A percentile compares a stretch with the other conserved stretches of the same genome.
Evolutionary conservation across 768 basidiomycete genomes (phyloP).

Genomic region (Coprinopsis marcescibilis): DNA sequence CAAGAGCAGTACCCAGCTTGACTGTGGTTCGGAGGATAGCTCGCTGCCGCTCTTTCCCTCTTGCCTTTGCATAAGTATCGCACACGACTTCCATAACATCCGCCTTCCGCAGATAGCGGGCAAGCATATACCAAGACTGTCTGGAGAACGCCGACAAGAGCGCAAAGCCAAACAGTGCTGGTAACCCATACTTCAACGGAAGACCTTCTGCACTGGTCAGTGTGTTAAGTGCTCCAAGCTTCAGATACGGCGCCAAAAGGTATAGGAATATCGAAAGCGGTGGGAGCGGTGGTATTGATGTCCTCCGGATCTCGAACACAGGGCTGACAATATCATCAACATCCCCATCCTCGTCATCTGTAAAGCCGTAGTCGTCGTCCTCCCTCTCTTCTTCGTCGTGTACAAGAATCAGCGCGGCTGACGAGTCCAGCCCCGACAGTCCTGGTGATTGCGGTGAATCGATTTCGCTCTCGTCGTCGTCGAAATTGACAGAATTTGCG

Average conservation of each 20-base stretch:
- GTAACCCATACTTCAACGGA: slow-evolving; percentile 45
- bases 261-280: slow-evolving; percentile 60
- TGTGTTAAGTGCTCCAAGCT: slow-evolving; percentile 57
- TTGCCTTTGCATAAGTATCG: slow-evolving; percentile 52
- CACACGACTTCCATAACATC: slow-evolving; percentile 63
- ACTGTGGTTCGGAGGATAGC: slow-evolving; percentile 37
- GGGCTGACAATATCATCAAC: slow-evolving; percentile 44
- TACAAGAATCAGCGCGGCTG: slow-evolving; percentile 59
- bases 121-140: slow-evolving; percentile 76
- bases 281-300: slow-evolving; percentile 46
- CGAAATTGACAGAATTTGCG: not conserved
- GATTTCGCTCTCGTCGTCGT: not conserved
- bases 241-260: slow-evolving; percentile 63
- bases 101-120: slow-evolving; percentile 59
- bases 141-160: slow-evolving; percentile 53
- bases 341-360: slow-evolving; percentile 30
- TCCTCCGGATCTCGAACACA: slow-evolving; percentile 36
- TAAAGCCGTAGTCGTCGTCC: slow-evolving; percentile 34
- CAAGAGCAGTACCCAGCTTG: slow-evolving; percentile 36
- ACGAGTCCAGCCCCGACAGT: slow-evolving; percentile 28
- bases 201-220: slow-evolving; percentile 39
- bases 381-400: slow-evolving; percentile 45
- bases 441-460: slow-evolving; percentile 5
- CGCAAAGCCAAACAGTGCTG: slow-evolving; percentile 48
- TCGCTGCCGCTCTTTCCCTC: slow-evolving; percentile 45